Evolutionary conservation across 257 asterid genomes (phyloP), one percentile per base, ranked within the genome.

Genomic region (Eucommia ulmoides): DNA sequence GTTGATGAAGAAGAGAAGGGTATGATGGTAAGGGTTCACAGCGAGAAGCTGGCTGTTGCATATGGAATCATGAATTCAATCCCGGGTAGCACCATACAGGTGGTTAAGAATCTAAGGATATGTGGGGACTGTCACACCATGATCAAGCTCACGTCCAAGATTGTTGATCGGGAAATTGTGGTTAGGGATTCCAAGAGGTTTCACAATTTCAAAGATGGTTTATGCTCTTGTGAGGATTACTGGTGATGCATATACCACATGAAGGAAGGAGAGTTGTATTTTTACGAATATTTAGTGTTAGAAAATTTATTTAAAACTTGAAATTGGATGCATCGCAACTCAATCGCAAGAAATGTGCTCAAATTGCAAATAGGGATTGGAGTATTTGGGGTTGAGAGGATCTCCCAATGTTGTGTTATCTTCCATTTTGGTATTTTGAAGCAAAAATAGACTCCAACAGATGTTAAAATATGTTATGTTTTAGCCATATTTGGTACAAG

Each of bases 11-110:
- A 88, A 73, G 97, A 84, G 56, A 82, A 84, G 67, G 91, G 63
- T 47, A 74, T 75, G 67, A 60, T 52, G 23, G 45, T 82, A 33
- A 80, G 49, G 59, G 64, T 88, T 64, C 97, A 88, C 47, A 84
- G 94, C 38, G 95, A 88, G 78, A 88, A 88, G 76, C 59, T 88
- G 41, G 95, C 94, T 23, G 95, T 84, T 47, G 97, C 77, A 54
- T 82, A 80, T 55, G 97, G 96, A 45, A 65, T 88, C 33, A 67
- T 88, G 81, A 84, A 78, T 60, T 82, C 91, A 2, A 70, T 54
- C 60, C 79, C 79, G 22, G 83, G 97, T 7, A 62, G 77, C 46
- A 76, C 77, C 11, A 69, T 88, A 47, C 96, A 74, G 67, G 93
- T 82, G 18, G 78, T 73, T 14, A 88, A 88, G 57, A 88, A 84